These are phyloP conservation scores for Saprolegnia parasitica DNA, from an alignment of 352 stramenopile genomes.

Conservation along the genomic window DNA sequence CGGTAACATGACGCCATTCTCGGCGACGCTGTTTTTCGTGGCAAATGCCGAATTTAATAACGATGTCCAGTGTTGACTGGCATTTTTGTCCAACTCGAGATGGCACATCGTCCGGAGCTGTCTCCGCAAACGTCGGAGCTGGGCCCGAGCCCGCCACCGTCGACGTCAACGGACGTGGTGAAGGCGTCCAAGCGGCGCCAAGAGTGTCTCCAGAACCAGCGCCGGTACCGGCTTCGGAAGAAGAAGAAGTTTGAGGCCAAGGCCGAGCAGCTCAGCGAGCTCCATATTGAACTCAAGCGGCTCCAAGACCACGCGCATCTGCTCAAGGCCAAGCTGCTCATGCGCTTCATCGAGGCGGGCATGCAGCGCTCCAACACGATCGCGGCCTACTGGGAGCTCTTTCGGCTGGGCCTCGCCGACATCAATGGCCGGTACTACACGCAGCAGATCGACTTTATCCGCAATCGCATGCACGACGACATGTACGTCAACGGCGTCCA, in stretches of 20 bases:
- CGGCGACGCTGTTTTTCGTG: neutral
- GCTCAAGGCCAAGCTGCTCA: slow-evolving; percentile 6
- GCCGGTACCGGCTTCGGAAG: slow-evolving; percentile 17
- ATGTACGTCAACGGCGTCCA: slow-evolving; percentile 21
- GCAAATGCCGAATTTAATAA: neutral
- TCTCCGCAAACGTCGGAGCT: no score
- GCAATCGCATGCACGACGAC: slow-evolving; percentile 6
- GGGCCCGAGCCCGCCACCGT: neutral
- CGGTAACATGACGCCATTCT: slow-evolving; percentile 5
- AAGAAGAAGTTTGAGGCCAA: neutral
- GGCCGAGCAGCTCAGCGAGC: slow-evolving; percentile 9
- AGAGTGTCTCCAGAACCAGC: slow-evolving; percentile 26
- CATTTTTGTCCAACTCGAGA: no score
- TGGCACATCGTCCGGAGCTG: no score
- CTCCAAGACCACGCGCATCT: slow-evolving; percentile 11
- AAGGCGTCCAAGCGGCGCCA: slow-evolving; percentile 17
- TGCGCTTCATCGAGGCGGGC: slow-evolving; percentile 8
- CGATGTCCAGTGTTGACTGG: neutral
- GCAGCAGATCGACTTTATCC: slow-evolving; percentile 14
- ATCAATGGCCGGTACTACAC: neutral
- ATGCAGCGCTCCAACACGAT: slow-evolving; percentile 17
- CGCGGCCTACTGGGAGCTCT: slow-evolving; percentile 10
- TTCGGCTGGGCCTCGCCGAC: neutral
- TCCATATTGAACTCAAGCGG: neutral
- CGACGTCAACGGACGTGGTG: neutral